These are phyloP conservation scores for Metarhizium humberi DNA, from an alignment of 2,329 filamentous ascomycete species.

Conservation along the genomic window DNA sequence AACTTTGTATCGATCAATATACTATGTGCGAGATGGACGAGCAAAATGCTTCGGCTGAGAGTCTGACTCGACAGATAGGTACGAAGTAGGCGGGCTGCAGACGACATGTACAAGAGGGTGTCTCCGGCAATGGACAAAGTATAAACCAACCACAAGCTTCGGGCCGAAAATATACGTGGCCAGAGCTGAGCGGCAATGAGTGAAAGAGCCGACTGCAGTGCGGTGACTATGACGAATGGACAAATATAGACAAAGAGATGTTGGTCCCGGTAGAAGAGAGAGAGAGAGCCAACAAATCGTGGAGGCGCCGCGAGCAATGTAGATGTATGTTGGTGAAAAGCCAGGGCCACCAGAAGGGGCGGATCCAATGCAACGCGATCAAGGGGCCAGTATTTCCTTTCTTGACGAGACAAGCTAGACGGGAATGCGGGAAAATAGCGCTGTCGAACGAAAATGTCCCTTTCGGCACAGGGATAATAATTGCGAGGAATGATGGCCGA, in stretches of 20 bases:
- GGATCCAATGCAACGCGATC: constrained; percentile 5
- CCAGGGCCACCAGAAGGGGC: constrained; percentile 2
- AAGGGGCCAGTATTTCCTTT: constrained; percentile 3
- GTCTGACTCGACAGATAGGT: neutral
- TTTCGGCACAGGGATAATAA: constrained; percentile 19
- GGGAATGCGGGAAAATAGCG: constrained; percentile 9
- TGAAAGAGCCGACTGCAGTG: neutral
- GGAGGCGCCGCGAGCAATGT: constrained; percentile 1
- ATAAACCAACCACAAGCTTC: neutral
- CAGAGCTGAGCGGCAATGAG: neutral
- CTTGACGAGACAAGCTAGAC: neutral
- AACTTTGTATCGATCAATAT: neutral
- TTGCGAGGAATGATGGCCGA: constrained; percentile 26
- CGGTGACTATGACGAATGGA: neutral
- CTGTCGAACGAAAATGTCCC: constrained; percentile 11
- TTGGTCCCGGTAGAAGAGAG: neutral
- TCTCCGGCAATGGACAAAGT: neutral
- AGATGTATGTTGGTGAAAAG: constrained; percentile 5
- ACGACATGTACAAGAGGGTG: neutral
- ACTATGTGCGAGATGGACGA: neutral
- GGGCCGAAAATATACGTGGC: constrained; percentile 6
- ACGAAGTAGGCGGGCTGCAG: neutral
- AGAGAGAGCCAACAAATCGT: neutral
- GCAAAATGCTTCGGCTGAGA: neutral
- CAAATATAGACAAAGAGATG: neutral